These are phyloP conservation scores for Penicillium tannophilum DNA, from an alignment of 495 filamentous ascomycete species.

Conservation along the genomic window DNA sequence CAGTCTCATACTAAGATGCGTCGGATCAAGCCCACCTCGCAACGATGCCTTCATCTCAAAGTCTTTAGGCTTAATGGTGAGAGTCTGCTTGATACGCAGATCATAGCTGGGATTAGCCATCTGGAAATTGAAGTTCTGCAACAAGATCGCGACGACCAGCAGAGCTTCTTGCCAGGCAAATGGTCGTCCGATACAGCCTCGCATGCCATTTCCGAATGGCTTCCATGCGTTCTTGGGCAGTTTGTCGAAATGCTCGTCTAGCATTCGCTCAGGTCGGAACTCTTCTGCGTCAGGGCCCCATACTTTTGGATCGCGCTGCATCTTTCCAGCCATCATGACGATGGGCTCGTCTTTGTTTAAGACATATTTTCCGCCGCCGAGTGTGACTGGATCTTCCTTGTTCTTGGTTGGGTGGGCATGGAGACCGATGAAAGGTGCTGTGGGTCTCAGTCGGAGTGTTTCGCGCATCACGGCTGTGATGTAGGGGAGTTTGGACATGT, in stretches of 20 bases:
- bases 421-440: conserved; percentile 54
- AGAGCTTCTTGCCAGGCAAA: conserved; percentile 68
- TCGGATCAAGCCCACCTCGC: conserved; percentile 59
- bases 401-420: conserved; percentile 44
- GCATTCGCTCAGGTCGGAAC: conserved; percentile 70
- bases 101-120: conserved; percentile 57
- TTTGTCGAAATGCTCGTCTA: conserved; percentile 60
- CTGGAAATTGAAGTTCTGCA: conserved; percentile 65
- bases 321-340: conserved; percentile 55
- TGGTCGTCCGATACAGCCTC: conserved; percentile 67
- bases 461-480: conserved; percentile 69
- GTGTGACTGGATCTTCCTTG: conserved; percentile 54
- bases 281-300: conserved; percentile 62
- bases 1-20: conserved; percentile 56
- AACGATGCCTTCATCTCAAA: conserved; percentile 69
- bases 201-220: conserved; percentile 62
- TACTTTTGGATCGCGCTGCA: conserved; percentile 69
- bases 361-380: conserved; percentile 62
- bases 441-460: conserved; percentile 65
- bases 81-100: conserved; percentile 64
- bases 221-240: conserved; percentile 64
- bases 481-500: conserved; percentile 67
- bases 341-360: conserved; percentile 58
- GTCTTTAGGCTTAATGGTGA: conserved; percentile 76
- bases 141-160: conserved; percentile 55